Percentiles rank a stretch among this genome's conserved stretches.
phyloP scores from a whole-genome alignment of 2,329 filamentous ascomycete species.

The Colletotrichum horii region DNA sequence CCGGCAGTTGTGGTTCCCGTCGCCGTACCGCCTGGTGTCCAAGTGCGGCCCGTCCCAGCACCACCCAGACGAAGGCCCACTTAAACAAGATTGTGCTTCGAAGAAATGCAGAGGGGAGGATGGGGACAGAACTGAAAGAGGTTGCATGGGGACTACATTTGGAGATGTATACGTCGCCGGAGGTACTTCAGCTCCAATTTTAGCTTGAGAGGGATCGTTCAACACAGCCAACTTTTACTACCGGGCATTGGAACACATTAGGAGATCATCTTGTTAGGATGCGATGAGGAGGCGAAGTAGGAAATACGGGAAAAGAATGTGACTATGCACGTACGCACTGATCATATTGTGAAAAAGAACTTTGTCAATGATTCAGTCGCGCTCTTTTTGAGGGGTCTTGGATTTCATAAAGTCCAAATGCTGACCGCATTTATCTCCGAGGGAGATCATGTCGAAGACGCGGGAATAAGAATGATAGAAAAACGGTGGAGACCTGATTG shows the following conservation, averaged over 20 bases:
- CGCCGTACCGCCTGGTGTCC: neutral
- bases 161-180: neutral
- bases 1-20: neutral
- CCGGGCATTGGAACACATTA: fast-evolving
- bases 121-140: no score
- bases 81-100: neutral
- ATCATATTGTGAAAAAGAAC: neutral
- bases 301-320: neutral
- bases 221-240: neutral
- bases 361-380: neutral
- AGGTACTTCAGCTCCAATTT: neutral
- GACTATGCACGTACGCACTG: neutral
- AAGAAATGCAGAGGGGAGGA: neutral
- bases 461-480: neutral
- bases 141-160: no score
- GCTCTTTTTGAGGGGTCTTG: no score
- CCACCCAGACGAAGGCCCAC: neutral
- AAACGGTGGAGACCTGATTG: neutral
- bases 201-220: neutral
- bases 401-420: neutral
- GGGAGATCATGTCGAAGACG: neutral
- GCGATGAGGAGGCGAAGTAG: neutral
- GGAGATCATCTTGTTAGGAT: neutral
- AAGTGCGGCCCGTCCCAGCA: neutral
- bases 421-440: neutral